Percentiles rank a stretch among this genome's conserved stretches.
These are phyloP conservation scores for Pisolithus tinctorius DNA, from an alignment of 768 basidiomycete species.

Conservation along the genomic window DNA sequence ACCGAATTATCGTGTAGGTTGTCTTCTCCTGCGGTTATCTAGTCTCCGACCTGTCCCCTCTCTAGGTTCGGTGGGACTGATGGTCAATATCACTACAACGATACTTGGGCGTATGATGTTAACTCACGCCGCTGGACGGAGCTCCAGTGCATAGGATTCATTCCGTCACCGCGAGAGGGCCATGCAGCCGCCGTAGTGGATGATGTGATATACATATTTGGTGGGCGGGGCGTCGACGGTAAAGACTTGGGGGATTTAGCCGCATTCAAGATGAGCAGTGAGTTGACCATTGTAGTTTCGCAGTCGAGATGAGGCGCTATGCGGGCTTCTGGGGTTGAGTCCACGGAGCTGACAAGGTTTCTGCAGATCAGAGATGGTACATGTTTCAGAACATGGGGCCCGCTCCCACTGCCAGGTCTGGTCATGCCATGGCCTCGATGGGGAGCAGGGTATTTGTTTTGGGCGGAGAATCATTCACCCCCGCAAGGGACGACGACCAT, in stretches of 20 bases:
- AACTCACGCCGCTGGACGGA: conserved; percentile 81
- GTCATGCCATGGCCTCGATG: conserved; percentile 96
- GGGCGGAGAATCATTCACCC: conserved; percentile 86
- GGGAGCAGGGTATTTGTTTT: conserved; percentile 87
- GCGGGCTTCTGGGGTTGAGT: neutral
- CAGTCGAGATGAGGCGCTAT: neutral
- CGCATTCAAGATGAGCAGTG: conserved; percentile 96
- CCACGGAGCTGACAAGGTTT: conserved; percentile 7
- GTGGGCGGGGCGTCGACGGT: conserved; percentile 94
- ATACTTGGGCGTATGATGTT: conserved; percentile 93
- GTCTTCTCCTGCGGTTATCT: conserved; percentile 8
- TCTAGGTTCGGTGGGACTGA: conserved; percentile 94
- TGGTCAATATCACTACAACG: conserved; percentile 98
- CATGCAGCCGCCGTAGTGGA: conserved; percentile 96
- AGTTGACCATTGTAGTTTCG: conserved; percentile 27
- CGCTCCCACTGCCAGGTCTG: conserved; percentile 83
- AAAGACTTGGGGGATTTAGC: conserved; percentile 92
- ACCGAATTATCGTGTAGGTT: conserved; percentile 78
- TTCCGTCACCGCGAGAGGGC: conserved; percentile 91
- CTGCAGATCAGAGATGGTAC: conserved; percentile 92
- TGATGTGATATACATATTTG: conserved; percentile 96
- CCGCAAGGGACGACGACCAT: conserved; percentile 70
- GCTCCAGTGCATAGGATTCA: conserved; percentile 92
- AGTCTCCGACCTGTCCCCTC: conserved; percentile 10
- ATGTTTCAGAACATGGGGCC: conserved; percentile 99